Base-by-base conservation (phyloP, 176 grass and related monocot genomes). In the Triticum urartu region DNA sequence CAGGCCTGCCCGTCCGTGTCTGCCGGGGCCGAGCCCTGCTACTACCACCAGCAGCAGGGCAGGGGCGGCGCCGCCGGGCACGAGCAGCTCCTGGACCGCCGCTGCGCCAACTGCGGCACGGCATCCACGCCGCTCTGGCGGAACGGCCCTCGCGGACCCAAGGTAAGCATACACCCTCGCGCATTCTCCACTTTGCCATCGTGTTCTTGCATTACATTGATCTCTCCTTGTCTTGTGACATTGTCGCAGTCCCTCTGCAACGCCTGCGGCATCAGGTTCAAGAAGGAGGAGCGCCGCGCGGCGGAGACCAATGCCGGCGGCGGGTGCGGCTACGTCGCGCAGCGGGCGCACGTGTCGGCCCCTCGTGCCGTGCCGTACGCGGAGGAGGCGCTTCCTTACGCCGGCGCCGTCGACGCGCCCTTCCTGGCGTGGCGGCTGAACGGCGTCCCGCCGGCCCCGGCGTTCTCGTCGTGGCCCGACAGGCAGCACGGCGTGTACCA, bases 61-160 rank as follows among this genome's bases (percentile, higher is more conserved):
- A 81, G 28, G 77, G 50, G 22, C 43, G 73, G 30, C 33, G 21
- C 64, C 33, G 36, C 69, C 17, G 86, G 77, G 3, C 73, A 78
- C 32, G 89, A 83, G 1, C 15, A 68, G 78, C 33, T 82, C 12
- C 4, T 72, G 0, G 90, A 91, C 60, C 91, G 97, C 24, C 87
- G 94, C 72, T 99, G 97, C 87, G 94, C 94, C 54, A 99, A 99
- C 90, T 99, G 97, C 81, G 94, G 91, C 85, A 99, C 97, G 21
- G 75, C 94, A 70, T 99, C 97, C 0, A 99, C 97, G 40, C 97
- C 97, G 15, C 94, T 99, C 28, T 99, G 97, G 97, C 48, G 97
- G 50, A 99, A 99, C 64, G 97, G 97, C 2, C 97, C 97, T 10
- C 90, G 92, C 2, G 97, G 97, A 4, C 97, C 97, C 15, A 99